phyloP scores from a whole-genome alignment of 2,329 filamentous ascomycete genomes.

The Fusarium mexicanum region DNA sequence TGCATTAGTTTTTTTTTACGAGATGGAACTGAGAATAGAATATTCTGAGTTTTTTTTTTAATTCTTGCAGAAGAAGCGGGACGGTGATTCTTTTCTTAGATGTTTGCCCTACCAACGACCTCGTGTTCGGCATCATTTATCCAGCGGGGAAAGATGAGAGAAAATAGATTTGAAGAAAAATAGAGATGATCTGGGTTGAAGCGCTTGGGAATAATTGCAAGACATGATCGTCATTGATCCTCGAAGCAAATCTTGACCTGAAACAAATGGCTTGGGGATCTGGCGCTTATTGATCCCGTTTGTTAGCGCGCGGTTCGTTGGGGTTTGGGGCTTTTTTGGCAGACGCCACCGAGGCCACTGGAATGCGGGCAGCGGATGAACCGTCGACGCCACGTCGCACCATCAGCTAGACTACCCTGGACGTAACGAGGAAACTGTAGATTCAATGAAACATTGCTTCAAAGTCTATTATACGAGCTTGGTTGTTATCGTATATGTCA shows the following conservation, averaged over 20 bases:
- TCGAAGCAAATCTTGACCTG: slow-evolving; percentile 2
- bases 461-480: background rate
- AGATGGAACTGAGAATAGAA: slow-evolving; percentile 11
- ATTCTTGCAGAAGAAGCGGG: slow-evolving; percentile 9
- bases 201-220: background rate
- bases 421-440: background rate
- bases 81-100: slow-evolving; percentile 19
- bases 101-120: background rate
- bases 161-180: background rate
- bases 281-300: slow-evolving; percentile 9
- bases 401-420: slow-evolving; percentile 3
- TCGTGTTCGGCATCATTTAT: background rate
- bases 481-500: too few relatives aligned
- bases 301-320: slow-evolving; percentile 26
- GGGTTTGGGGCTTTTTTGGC: background rate
- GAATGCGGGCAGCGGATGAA: background rate
- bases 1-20: slow-evolving; percentile 26
- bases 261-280: slow-evolving; percentile 12
- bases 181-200: background rate
- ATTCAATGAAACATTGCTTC: background rate
- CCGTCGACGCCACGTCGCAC: background rate
- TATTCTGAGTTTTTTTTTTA: background rate
- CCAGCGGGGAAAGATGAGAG: background rate
- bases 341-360: background rate
- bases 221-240: slow-evolving; percentile 10